phyloP scores from a whole-genome alignment of 129 eudicot genomes.

The Artemisia tridentata region DNA sequence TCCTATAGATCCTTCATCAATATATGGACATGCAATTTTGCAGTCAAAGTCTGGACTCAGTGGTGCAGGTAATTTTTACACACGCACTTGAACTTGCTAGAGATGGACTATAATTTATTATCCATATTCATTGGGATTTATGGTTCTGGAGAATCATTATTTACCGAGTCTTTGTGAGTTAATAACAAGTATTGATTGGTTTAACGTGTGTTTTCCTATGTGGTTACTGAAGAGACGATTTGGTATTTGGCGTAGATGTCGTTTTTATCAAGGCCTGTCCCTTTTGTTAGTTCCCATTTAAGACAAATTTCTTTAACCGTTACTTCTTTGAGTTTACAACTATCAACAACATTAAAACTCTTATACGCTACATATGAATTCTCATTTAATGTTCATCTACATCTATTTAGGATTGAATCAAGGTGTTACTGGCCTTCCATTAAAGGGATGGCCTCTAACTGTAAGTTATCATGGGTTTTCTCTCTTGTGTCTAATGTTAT shows the following conservation, averaged over 20 bases:
- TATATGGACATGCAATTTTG: constrained; percentile 78
- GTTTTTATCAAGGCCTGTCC: neutral
- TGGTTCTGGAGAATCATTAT: too few relatives aligned
- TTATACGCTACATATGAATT: neutral
- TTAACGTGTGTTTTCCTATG: too few relatives aligned
- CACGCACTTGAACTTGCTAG: too few relatives aligned
- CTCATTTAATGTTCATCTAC: constrained; percentile 4
- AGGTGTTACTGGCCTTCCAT: constrained; percentile 68
- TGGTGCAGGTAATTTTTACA: constrained; percentile 11
- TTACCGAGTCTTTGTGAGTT: too few relatives aligned
- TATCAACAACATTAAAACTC: constrained; percentile 5
- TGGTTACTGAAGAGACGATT: too few relatives aligned
- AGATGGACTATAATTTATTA: too few relatives aligned
- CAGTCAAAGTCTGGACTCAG: constrained; percentile 84
- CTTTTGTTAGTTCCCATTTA: neutral
- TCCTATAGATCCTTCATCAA: constrained; percentile 76
- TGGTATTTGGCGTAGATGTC: too few relatives aligned
- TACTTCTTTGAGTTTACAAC: constrained; percentile 11
- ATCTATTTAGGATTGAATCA: constrained; percentile 54
- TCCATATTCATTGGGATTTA: too few relatives aligned
- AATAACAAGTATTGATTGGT: too few relatives aligned
- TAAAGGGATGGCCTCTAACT: constrained; percentile 91
- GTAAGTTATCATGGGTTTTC: constrained; percentile 44
- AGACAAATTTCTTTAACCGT: constrained; percentile 17
- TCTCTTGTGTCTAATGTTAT: constrained; percentile 6